Conservation (phyloP, 2,329 filamentous ascomycete genomes). For the Penicillium palitans region DNA sequence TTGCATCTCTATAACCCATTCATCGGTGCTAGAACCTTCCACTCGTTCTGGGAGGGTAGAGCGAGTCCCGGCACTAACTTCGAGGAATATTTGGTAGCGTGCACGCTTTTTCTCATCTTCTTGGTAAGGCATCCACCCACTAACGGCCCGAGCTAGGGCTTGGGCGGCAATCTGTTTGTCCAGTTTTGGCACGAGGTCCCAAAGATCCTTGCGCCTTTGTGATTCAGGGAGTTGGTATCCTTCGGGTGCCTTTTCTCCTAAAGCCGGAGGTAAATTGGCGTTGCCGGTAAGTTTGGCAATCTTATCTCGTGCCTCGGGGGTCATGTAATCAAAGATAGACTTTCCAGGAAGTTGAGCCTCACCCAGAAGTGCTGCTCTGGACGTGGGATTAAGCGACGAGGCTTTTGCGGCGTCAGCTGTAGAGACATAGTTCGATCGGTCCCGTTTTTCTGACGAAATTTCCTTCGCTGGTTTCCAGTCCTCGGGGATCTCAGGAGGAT, state of each 20-base stretch:
- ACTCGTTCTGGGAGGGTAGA: constrained; percentile 59
- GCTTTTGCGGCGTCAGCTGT: constrained; percentile 75
- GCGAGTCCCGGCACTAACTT: constrained; percentile 67
- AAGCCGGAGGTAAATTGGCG: constrained; percentile 71
- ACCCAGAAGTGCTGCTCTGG: constrained; percentile 76
- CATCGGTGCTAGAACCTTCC: constrained; percentile 59
- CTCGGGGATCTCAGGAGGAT: constrained; percentile 44
- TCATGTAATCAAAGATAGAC: constrained; percentile 93
- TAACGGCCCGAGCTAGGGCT: constrained; percentile 64
- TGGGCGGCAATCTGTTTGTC: constrained; percentile 68
- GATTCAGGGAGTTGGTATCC: constrained; percentile 64
- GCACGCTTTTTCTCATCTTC: constrained; percentile 76
- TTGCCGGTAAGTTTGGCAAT: constrained; percentile 76
- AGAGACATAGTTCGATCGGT: constrained; percentile 57
- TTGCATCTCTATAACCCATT: constrained; percentile 76
- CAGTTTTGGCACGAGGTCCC: constrained; percentile 62
- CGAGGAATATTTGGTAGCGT: constrained; percentile 81
- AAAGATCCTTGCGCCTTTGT: constrained; percentile 60
- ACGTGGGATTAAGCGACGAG: constrained; percentile 71
- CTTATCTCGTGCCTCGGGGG: constrained; percentile 71
- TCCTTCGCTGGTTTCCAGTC: constrained; percentile 70
- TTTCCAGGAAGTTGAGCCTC: constrained; percentile 82
- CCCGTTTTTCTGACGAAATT: constrained; percentile 38
- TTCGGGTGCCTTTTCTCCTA: constrained; percentile 68
- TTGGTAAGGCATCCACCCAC: constrained; percentile 77